phyloP scores from a whole-genome alignment of 1,284 basidiomycete species.

The Thelephora terrestris region DNA sequence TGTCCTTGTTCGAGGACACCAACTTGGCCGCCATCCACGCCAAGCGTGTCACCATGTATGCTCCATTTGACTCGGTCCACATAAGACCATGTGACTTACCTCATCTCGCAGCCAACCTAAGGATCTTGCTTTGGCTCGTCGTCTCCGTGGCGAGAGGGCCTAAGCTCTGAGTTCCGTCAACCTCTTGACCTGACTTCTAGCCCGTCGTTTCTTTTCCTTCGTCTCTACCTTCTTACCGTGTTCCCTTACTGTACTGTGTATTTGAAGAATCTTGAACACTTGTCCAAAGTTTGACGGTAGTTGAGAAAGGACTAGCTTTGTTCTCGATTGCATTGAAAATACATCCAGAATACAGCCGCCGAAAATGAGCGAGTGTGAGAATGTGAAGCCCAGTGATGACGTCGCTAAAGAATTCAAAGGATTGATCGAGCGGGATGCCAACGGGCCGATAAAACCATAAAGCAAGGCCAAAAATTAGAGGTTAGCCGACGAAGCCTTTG shows the following conservation, averaged over 20 bases:
- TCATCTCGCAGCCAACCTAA: constrained; percentile 54
- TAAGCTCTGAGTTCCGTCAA: constrained; percentile 28
- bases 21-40: constrained; percentile 92
- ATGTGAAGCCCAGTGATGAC: no score
- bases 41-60: constrained; percentile 82
- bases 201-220: background rate
- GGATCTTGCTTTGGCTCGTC: constrained; percentile 83
- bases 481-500: no score
- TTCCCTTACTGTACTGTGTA: background rate
- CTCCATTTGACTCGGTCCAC: constrained; percentile 7
- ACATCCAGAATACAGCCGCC: no score
- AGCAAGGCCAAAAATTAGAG: no score
- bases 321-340: no score
- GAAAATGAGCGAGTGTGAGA: no score
- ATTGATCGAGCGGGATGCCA: no score
- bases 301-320: no score
- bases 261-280: background rate
- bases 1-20: constrained; percentile 89
- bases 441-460: no score
- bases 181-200: background rate
- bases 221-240: constrained; percentile 8
- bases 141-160: constrained; percentile 83
- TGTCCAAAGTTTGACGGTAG: background rate
- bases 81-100: constrained; percentile 9
- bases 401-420: no score